These are phyloP conservation scores for Viridothelium virens DNA, from an alignment of 495 filamentous ascomycete genomes.

Conservation along the genomic window DNA sequence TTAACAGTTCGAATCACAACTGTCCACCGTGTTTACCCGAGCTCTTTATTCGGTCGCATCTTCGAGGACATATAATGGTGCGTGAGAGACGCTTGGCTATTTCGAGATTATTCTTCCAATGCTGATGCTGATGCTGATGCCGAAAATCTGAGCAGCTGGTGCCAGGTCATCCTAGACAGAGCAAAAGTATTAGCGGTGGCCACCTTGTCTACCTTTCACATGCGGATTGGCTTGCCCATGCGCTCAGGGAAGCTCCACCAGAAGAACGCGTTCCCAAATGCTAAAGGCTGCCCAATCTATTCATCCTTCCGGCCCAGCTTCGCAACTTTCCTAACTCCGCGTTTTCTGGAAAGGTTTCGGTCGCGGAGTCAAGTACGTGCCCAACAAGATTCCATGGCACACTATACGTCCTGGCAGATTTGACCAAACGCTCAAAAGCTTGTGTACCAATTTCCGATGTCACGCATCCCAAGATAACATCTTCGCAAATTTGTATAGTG, in stretches of 20 bases:
- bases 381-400: conserved; percentile 7
- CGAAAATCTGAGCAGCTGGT: no score
- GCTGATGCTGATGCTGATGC: no score
- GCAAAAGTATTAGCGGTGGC: no score
- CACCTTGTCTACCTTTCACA: not conserved
- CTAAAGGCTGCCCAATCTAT: not conserved
- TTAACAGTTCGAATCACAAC: not conserved
- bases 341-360: not conserved
- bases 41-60: no score
- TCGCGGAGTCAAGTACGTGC: not conserved
- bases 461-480: not conserved
- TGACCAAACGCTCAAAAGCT: conserved; percentile 5
- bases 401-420: conserved; percentile 1
- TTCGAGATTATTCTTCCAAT: no score
- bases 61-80: no score
- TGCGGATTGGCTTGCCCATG: not conserved
- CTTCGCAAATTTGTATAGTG: not conserved
- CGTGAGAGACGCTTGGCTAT: no score
- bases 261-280: not conserved
- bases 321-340: not conserved
- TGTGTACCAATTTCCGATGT: not conserved
- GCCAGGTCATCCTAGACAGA: no score
- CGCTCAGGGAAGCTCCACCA: not conserved
- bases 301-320: not conserved
- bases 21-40: not conserved